Base-by-base conservation (phyloP, 202 grass and related monocot genomes). In the Brachypodium distachyon region DNA sequence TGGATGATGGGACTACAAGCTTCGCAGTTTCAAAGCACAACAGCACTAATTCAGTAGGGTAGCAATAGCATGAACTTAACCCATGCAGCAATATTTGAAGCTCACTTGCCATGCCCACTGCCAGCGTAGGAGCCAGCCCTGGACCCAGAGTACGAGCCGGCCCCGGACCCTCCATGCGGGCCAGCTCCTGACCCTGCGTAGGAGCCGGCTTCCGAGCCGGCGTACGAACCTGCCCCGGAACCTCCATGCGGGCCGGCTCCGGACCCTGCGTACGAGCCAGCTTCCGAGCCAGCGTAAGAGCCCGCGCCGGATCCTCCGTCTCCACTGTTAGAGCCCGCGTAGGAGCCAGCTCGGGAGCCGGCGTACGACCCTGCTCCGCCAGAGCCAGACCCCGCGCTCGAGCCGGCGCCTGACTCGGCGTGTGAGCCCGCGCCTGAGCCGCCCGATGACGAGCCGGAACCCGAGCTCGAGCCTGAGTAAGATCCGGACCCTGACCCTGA, bases 41-140 rank as follows among this genome's bases (percentile, higher is more conserved):
- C 33, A 37, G 9, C 38, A 47, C 9, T n/a, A n/a, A n/a, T 21
- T 26, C 4, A 39, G n/a, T 17, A 36, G 32, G 7, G 48, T 29
- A 12, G 22, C 51, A 21, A 37, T 29, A 12, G 22, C 51, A 21
- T 3, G 9, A 9, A 2, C 9, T 19, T 36, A 16, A 2, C 9
- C 27, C 44, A 16, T 21, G 27, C 11, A 42, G 49, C 50, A n/a
- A n/a, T n/a, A n/a, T n/a, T n/a, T n/a, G n/a, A 10, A 22, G 37
- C 31, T 81, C 62, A 86, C 74, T 88, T 89, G 59, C 86, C 90
- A 79, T 89, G 80, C 1, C 90, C 91, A 27, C 52, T 67, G 8
- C 91, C 84, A 10, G 64, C 86, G 66, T 84, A 68, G 22, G 85
- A 77, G 9, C 86, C 88, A 10, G 71, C 70, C 28, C 65, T 51